Evolutionary conservation across 2,329 filamentous ascomycete genomes (phyloP), one percentile per base, ranked within the genome.

Genomic region (Purpureocillium lavendulum): DNA sequence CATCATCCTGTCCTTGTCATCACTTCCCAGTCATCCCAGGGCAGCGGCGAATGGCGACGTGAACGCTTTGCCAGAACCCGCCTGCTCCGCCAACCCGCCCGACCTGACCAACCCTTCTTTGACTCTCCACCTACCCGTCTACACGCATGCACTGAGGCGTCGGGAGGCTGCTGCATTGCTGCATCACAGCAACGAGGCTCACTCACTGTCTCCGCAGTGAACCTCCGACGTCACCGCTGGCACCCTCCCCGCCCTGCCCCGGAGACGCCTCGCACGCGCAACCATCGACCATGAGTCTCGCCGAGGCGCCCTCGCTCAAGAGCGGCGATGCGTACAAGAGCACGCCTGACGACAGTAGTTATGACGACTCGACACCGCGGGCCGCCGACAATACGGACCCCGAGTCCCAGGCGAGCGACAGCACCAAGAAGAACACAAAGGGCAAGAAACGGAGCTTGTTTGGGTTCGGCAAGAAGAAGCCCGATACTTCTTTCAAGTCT

Each of bases 401-500:
- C 13, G 53, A 61, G 18, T 53, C 53, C n/a, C 35, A 44, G 34
- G 49, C 50, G 3, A 62, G 59, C 16, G 48, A 46, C 35, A 45
- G 41, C 30, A 44, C 47, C 30, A 44, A 48, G 39, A 47, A 48
- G 35, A 39, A 39, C 34, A 34, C 29, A 35, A 55, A 53, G 39
- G 71, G 69, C 40, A 73, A 75, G 58, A 80, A 74, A 59, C 67
- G 75, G 46, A 68, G 69, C 43, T 61, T 82, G 21, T 81, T 80
- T 57, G 70, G 73, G 4, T 72, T 82, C 43, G 75, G 74, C 41
- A 80, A 75, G 65, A 81, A 80, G 62, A 80, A 76, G 62, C 64
- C 41, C 18, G 47, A 70, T 8, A 39, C 39, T 30, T 65, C 67
- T 41, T 51, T 56, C 33, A 67, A 67, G 45, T 45, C 57, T 41